Evolutionary conservation across 2,329 filamentous ascomycete genomes (phyloP), one percentile per base, ranked within the genome.

Genomic region (Cadophora gregata): DNA sequence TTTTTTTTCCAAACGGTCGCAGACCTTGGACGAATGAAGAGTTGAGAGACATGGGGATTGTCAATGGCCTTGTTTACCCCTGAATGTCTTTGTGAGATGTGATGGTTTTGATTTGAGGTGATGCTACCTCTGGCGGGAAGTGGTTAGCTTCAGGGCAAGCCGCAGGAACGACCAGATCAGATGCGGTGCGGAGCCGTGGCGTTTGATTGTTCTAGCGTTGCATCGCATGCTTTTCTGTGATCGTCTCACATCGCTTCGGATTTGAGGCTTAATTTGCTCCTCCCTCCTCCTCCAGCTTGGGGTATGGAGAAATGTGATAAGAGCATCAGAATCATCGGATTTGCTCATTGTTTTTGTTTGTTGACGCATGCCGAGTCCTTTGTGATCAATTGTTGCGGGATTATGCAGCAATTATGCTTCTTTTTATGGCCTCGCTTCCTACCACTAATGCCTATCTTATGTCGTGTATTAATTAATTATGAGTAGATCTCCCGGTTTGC

Each of bases 301-400:
- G 14, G 14, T 27, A 4, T 53, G 19, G 25, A n/a, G 27, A 53
- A 51, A 51, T 51, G 48, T 53, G 25, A 31, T n/a, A 4, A 31
- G 50, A n/a, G n/a, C 2, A 25, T 29, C 25, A 53, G 50, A 38
- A 25, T 36, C 31, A 25, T 36, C 31, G 21, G 33, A 58, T 31
- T n/a, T 53, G 50, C 36, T 38, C 21, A 38, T 58, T 58, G 53
- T 58, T 31, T n/a, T 58, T n/a, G 53, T 33, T 38, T 58, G 53
- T 38, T 58, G 53, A 36, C 1, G 53, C n/a, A 25, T 58, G 33
- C n/a, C 16, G 58, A n/a, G n/a, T 36, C 9, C 33, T 10, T 8
- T 42, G 25, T 61, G n/a, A n/a, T n/a, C n/a, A n/a, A n/a, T n/a
- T n/a, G n/a, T n/a, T n/a, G n/a, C n/a, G n/a, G n/a, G n/a, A n/a